Evolutionary conservation across 768 basidiomycete genomes (phyloP).

Genomic region (Leucogyrophana mollusca): DNA sequence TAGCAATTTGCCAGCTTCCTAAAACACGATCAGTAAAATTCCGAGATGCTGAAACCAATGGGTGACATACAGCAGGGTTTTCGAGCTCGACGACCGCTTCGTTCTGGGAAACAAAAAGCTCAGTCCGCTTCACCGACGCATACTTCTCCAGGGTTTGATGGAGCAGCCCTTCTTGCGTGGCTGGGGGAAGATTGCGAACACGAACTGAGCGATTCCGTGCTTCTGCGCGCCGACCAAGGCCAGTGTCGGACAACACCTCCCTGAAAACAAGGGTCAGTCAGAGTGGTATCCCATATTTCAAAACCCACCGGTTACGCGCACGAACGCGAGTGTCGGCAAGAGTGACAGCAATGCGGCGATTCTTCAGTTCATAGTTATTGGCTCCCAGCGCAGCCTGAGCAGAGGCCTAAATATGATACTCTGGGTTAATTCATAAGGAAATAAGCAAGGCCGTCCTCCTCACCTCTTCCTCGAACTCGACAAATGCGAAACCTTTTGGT

Average conservation of each 20-base stretch:
- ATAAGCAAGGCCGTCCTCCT: background rate
- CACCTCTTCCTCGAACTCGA: constrained; percentile 88
- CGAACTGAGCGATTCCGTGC: constrained; percentile 70
- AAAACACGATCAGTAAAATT: constrained; percentile 3
- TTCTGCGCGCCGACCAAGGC: constrained; percentile 55
- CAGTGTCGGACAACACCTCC: constrained; percentile 48
- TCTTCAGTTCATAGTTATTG: constrained; percentile 88
- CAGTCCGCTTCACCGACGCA: constrained; percentile 65
- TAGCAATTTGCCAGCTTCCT: constrained; percentile 86
- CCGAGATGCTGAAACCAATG: background rate
- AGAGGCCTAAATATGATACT: constrained; percentile 47
- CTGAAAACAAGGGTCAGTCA: constrained; percentile 21
- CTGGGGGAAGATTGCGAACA: constrained; percentile 69
- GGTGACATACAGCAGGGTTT: constrained; percentile 55
- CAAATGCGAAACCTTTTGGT: constrained; percentile 85
- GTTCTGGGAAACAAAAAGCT: constrained; percentile 61
- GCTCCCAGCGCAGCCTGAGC: constrained; percentile 71
- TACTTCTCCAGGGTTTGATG: constrained; percentile 89
- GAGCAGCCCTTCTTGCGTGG: constrained; percentile 85
- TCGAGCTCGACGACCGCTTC: constrained; percentile 69
- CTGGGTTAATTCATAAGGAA: constrained; percentile 1
- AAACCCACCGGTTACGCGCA: constrained; percentile 48
- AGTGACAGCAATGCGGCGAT: constrained; percentile 86
- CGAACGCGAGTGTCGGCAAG: constrained; percentile 73
- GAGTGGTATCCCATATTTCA: background rate